A percentile compares a stretch with the other conserved stretches of the same genome.
Evolutionary conservation across 1,284 basidiomycete species (phyloP).

Genomic region (Ceratorhiza oryzae-sativae): DNA sequence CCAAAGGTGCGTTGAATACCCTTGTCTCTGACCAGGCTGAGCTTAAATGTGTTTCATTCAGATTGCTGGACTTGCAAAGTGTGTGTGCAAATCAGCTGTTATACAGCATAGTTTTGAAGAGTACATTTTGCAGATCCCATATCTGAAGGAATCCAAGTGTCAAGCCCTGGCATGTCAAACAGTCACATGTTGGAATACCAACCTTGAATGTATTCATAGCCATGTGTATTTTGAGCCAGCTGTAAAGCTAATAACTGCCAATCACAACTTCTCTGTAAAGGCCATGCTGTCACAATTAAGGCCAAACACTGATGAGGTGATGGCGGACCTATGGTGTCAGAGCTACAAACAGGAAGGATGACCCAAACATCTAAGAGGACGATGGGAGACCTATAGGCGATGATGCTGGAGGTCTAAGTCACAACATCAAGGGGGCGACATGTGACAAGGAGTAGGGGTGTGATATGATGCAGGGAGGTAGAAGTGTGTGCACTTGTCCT

Average conservation of each 20-base stretch:
- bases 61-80: constrained; percentile 5
- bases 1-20: neutral
- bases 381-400: too few relatives aligned
- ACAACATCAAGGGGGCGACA: too few relatives aligned
- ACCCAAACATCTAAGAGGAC: too few relatives aligned
- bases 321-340: too few relatives aligned
- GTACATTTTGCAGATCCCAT: neutral
- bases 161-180: neutral
- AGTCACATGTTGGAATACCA: constrained; percentile 8
- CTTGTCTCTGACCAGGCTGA: neutral
- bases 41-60: neutral
- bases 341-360: too few relatives aligned
- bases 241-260: neutral
- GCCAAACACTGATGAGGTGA: too few relatives aligned
- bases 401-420: too few relatives aligned
- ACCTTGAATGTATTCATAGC: neutral
- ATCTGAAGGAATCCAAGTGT: neutral
- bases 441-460: too few relatives aligned
- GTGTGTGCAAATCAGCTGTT: neutral
- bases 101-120: neutral
- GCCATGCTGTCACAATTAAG: too few relatives aligned
- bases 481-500: too few relatives aligned
- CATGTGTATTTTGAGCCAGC: constrained; percentile 1
- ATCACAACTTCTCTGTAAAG: too few relatives aligned
- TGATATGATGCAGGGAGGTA: too few relatives aligned